Evolutionary conservation across 2,329 filamentous ascomycete genomes (phyloP), one percentile per base, ranked within the genome.

Genomic region (Colletotrichum incanum): DNA sequence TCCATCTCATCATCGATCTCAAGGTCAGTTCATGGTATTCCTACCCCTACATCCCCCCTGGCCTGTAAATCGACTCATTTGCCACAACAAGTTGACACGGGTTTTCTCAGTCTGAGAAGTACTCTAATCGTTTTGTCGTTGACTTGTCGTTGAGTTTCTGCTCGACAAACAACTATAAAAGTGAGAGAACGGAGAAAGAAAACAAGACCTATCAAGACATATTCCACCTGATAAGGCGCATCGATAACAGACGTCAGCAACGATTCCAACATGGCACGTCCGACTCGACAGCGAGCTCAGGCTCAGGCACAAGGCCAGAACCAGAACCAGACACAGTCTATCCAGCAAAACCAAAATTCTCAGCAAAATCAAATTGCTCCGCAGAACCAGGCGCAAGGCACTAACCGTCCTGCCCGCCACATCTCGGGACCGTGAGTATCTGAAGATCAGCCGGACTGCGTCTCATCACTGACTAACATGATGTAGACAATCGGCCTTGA

Each of bases 401-500:
- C 39, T 47, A 45, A 20, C n/a, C 70, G 70, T 9, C 34, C 34
- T 23, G 20, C 34, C 28, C 70, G 70, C 31, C 66, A 70, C 54
- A 70, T 72, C 45, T 70, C 70, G 16, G 70, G 70, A 55, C 70
- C 70, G 70, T 72, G 50, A 70, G 70, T 55, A 34, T n/a, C 41
- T 23, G 18, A 23, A 9, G 18, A 7, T 12, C 52, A 45, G 14
- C 11, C 11, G 20, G 3, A 16, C 43, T 28, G 3, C 37, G 23
- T 28, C 39, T 4, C 5, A n/a, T 52, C 7, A 23, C 59, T 63
- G 14, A 20, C 59, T 73, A n/a, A 73, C 61, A 34, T 31, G 26
- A 26, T 45, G 1, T 31, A 85, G 83, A 4, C 86, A 87, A 78
- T 89, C 87, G 26, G 87, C 87, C 18, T 77, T 89, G 77, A 89